A percentile compares a stretch with the other conserved stretches of the same genome.
These are phyloP conservation scores for Aspergillus novofumigatus DNA, from an alignment of 2,329 filamentous ascomycete genomes.

Conservation along the genomic window DNA sequence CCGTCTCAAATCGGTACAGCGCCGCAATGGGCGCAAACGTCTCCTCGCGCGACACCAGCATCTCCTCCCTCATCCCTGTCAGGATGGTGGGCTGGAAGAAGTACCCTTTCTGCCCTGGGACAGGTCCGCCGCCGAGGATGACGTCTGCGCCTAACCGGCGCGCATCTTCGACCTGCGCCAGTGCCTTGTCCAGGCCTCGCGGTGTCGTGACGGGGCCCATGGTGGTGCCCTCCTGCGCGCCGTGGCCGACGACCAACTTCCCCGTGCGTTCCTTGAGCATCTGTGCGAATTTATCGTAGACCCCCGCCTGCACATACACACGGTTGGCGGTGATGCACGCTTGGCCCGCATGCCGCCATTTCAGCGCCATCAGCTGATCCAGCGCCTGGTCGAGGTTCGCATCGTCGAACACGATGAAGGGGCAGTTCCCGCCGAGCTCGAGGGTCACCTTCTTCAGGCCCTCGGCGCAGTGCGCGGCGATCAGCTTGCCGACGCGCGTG, in stretches of 20 bases:
- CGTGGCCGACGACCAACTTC: conserved; percentile 57
- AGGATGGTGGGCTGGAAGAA: conserved; percentile 69
- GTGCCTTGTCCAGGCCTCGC: conserved; percentile 53
- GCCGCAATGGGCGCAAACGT: conserved; percentile 63
- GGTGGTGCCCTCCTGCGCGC: conserved; percentile 51
- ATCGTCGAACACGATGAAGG: conserved; percentile 62
- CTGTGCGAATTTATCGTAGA: conserved; percentile 51
- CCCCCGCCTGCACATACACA: conserved; percentile 41
- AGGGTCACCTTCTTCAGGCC: conserved; percentile 62
- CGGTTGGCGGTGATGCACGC: conserved; percentile 46
- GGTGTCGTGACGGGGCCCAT: conserved; percentile 60
- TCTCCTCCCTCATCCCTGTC: conserved; percentile 54
- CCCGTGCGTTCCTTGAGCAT: conserved; percentile 51
- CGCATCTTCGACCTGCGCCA: conserved; percentile 61
- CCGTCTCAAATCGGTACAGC: conserved; percentile 61
- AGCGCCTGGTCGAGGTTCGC: conserved; percentile 52
- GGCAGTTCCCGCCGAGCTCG: conserved; percentile 62
- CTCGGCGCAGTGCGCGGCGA: conserved; percentile 56
- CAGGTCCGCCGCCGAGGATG: conserved; percentile 54
- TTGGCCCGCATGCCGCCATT: conserved; percentile 43
- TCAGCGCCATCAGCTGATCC: conserved; percentile 37
- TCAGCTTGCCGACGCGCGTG: conserved; percentile 59
- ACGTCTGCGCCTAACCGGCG: conserved; percentile 58
- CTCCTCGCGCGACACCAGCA: conserved; percentile 58
- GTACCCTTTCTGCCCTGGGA: conserved; percentile 54